Evolutionary conservation across 129 eudicot species (phyloP), one percentile per base, ranked within the genome.

Genomic region (Daucus carota): DNA sequence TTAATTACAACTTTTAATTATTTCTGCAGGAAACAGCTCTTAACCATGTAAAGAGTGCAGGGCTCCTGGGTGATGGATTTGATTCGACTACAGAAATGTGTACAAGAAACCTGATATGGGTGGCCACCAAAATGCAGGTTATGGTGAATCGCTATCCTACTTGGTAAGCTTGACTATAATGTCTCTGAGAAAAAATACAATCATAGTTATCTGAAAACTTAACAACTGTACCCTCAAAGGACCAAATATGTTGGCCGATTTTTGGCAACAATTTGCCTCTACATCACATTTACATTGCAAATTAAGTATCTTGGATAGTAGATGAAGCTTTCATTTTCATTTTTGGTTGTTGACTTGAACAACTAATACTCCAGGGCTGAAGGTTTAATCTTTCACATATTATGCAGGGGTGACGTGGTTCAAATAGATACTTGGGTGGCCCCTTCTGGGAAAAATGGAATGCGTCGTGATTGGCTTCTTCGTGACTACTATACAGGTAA

Each of bases 381-480:
- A 18, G 11, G 43, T 32, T 67, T 67, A 7, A 29, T 44, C 36
- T 26, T 50, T 78, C 8, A 28, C 54, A 71, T 71, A 22, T 71
- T n/a, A 79, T 87, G 48, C 80, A 95, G 99, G 99, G 97, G 99
- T 43, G 99, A 91, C 86, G 96, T 88, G 74, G 96, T 91, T 80
- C 96, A 95, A 85, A 96, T 95, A 43, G 96, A 89, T 83, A 95
- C 99, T 18, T 95, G 99, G 99, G 91, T 89, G 71, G 90, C 94
- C 54, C 86, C 84, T 73, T 91, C 93, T 20, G 99, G 97, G n/a
- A 95, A 92, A 81, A 92, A 91, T 60, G 96, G 97, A 24, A 89
- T 89, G 92, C 96, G 99, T 2, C 89, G 99, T 68, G 97, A 91
- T 79, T 95, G 99, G 99, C 82, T 95, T 75, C 77, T 95, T 50